Conservation (phyloP, 1,139 yeast genomes). For the Meyerozyma guilliermondii region DNA sequence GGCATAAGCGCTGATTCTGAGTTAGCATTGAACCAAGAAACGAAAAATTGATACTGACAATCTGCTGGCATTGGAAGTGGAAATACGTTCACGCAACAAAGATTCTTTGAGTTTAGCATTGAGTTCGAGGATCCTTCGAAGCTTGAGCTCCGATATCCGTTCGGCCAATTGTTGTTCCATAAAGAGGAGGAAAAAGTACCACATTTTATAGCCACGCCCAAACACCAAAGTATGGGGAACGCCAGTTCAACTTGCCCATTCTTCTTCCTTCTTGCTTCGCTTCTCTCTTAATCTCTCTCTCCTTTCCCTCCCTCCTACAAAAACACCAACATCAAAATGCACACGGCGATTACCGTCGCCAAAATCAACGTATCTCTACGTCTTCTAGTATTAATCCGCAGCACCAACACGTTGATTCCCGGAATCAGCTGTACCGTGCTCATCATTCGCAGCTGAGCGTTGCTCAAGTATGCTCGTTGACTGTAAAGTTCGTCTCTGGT, state of each 20-base stretch:
- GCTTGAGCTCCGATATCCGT: constrained; percentile 43
- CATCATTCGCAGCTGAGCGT: constrained; percentile 61
- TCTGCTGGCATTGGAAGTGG: constrained; percentile 64
- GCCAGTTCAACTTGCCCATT: no score
- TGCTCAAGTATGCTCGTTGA: constrained; percentile 62
- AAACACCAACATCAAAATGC: constrained; percentile 68
- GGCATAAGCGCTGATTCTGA: constrained; percentile 37
- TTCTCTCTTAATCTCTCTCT: neutral
- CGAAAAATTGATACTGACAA: constrained; percentile 18
- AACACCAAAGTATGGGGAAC: no score
- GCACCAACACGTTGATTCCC: constrained; percentile 71
- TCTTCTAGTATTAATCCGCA: constrained; percentile 82
- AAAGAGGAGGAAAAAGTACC: neutral
- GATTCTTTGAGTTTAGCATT: constrained; percentile 52
- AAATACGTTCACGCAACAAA: constrained; percentile 53
- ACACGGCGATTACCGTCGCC: constrained; percentile 65
- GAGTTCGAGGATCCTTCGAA: constrained; percentile 59
- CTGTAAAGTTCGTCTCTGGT: constrained; percentile 79
- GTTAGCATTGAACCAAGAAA: neutral
- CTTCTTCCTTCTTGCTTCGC: no score
- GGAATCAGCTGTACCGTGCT: constrained; percentile 67
- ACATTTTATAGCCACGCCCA: neutral
- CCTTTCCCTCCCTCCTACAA: constrained; percentile 4
- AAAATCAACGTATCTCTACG: constrained; percentile 84
- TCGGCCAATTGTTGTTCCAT: constrained; percentile 18